Conservation (phyloP, 148 eudicot genomes). For the Diospyros lotus region DNA sequence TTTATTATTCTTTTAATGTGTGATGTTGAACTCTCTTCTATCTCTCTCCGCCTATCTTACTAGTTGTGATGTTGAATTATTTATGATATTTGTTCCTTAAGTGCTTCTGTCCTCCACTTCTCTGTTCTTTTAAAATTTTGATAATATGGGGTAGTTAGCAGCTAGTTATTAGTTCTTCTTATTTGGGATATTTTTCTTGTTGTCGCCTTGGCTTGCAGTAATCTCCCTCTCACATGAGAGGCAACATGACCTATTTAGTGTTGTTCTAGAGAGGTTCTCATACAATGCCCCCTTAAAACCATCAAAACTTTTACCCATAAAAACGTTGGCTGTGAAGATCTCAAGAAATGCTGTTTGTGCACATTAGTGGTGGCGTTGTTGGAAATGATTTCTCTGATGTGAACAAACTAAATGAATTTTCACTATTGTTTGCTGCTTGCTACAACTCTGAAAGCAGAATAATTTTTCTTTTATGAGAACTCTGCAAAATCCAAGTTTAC, state of each 20-base stretch:
- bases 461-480: too few relatives aligned
- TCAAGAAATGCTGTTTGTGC: too few relatives aligned
- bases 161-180: background rate
- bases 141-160: background rate
- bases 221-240: too few relatives aligned
- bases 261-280: background rate
- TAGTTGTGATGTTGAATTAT: background rate
- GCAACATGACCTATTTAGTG: too few relatives aligned
- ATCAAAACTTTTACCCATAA: too few relatives aligned
- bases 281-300: background rate
- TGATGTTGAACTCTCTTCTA: background rate
- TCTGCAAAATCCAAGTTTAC: too few relatives aligned
- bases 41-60: too few relatives aligned
- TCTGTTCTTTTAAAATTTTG: background rate
- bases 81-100: background rate
- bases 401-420: background rate
- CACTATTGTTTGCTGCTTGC: conserved; percentile 4
- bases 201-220: too few relatives aligned
- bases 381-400: background rate
- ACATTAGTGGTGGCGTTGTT: too few relatives aligned
- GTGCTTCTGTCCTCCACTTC: background rate
- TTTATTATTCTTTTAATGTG: background rate
- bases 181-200: too few relatives aligned
- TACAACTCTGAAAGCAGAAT: too few relatives aligned
- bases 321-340: background rate